Percentiles rank a stretch among this genome's conserved stretches.
phyloP scores from a whole-genome alignment of 257 asterid genomes.

The Catharanthus roseus region DNA sequence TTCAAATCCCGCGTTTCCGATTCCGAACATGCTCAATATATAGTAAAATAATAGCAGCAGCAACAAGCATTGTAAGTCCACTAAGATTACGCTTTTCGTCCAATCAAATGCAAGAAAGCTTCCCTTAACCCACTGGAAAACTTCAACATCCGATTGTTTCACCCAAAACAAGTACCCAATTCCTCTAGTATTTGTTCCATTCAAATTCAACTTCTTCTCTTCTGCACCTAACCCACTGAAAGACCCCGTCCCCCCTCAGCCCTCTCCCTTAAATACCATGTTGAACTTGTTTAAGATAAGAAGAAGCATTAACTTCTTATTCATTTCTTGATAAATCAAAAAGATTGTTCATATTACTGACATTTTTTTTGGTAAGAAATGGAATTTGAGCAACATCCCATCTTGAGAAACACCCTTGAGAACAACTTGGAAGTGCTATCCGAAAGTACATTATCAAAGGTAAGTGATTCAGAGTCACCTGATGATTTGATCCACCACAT shows the following conservation, averaged over 20 bases:
- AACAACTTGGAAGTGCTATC: not conserved
- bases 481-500: slow-evolving; percentile 11
- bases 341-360: not conserved
- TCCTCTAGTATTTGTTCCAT: no score
- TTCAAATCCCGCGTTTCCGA: not conserved
- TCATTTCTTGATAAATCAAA: no score
- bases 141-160: not conserved
- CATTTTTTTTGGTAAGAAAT: not conserved
- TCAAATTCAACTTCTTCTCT: no score
- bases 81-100: not conserved
- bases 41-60: not conserved
- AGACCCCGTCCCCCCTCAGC: not conserved
- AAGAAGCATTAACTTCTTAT: not conserved
- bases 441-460: not conserved
- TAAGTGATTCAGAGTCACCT: not conserved
- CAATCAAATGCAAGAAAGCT: slow-evolving; percentile 1
- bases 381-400: not conserved
- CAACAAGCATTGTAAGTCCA: not conserved
- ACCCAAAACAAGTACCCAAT: not conserved
- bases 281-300: not conserved
- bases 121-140: not conserved
- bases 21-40: not conserved
- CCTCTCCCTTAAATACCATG: not conserved
- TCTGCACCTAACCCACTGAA: no score
- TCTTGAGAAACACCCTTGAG: not conserved